Conservation (phyloP, 1,284 basidiomycete species). For the Rhodotorula sp. region DNA sequence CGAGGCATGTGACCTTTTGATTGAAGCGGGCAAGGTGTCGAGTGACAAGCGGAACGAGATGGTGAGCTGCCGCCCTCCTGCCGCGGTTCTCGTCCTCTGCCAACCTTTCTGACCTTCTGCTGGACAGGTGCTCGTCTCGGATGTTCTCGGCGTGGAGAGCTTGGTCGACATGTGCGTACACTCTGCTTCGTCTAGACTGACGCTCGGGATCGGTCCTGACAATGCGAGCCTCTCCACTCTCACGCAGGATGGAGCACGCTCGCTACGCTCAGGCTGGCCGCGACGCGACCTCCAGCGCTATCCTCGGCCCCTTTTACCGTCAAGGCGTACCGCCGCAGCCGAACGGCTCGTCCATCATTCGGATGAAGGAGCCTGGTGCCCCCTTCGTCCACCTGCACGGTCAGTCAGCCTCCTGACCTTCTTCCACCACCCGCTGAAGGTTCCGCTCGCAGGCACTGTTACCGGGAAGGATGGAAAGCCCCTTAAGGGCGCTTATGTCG, state of each 20-base stretch:
- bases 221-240: neutral
- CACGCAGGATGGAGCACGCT: constrained; percentile 30
- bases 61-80: constrained; percentile 31
- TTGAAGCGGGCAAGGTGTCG: constrained; percentile 49
- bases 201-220: neutral
- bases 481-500: constrained; percentile 47
- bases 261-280: constrained; percentile 31
- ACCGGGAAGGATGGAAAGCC: constrained; percentile 45
- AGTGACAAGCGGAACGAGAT: constrained; percentile 51
- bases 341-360: constrained; percentile 46
- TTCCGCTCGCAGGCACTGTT: constrained; percentile 40
- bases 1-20: constrained; percentile 48
- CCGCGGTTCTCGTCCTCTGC: neutral
- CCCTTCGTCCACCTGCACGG: constrained; percentile 45
- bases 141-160: constrained; percentile 51
- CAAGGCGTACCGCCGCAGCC: constrained; percentile 46
- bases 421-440: neutral
- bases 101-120: neutral
- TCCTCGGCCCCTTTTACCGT: constrained; percentile 50
- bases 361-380: constrained; percentile 45
- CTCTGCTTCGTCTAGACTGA: neutral
- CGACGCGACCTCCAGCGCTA: constrained; percentile 46
- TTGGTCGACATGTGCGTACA: constrained; percentile 45
- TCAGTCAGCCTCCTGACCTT: neutral
- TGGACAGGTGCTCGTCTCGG: constrained; percentile 45